Evolutionary conservation across 2,329 filamentous ascomycete genomes (phyloP), one percentile per base, ranked within the genome.

Genomic region (Capronia americana): DNA sequence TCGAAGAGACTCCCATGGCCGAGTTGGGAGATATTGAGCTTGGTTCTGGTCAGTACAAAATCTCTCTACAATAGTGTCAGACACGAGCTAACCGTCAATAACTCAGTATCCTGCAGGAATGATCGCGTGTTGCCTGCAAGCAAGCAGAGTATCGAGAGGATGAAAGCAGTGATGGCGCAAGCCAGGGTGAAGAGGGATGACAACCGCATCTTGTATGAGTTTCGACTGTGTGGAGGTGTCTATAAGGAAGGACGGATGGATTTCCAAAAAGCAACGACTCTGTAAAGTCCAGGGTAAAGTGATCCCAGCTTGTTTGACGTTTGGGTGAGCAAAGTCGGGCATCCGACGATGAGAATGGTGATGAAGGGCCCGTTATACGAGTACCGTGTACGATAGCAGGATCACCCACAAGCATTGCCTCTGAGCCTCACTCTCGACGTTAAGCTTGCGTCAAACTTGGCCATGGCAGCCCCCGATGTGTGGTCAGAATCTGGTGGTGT

Each of bases 141-240:
- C 65, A 90, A 79, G 73, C 84, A 87, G 8, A 89, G 79, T 70
- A 89, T 82, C 20, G 82, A 82, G 51, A 90, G 81, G 23, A 88
- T 80, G 48, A 88, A 83, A 3, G 86, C 85, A 32, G 80, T 82
- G 26, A 84, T 79, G 67, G 83, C 81, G 68, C 83, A 81, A 51
- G 83, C 70, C 50, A 82, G 74, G 6, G 85, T 85, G n/a, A 87
- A 71, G 23, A 86, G 69, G 14, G 82, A 81, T 34, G 78, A 72
- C n/a, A 76, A 73, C 41, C 82, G 80, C 83, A 85, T 85, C 17
- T 30, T 63, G 59, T 32, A 23, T 32, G 32, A 8, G 41, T 8
- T 26, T 23, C 28, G 48, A 26, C 23, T 17, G n/a, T 44, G 17
- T 41, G 32, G 48, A 30, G 20, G 7, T 20, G 14, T 20, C 30